Conservation (phyloP, 163 green algal species). For the Chlamydomonas reinhardtii region DNA sequence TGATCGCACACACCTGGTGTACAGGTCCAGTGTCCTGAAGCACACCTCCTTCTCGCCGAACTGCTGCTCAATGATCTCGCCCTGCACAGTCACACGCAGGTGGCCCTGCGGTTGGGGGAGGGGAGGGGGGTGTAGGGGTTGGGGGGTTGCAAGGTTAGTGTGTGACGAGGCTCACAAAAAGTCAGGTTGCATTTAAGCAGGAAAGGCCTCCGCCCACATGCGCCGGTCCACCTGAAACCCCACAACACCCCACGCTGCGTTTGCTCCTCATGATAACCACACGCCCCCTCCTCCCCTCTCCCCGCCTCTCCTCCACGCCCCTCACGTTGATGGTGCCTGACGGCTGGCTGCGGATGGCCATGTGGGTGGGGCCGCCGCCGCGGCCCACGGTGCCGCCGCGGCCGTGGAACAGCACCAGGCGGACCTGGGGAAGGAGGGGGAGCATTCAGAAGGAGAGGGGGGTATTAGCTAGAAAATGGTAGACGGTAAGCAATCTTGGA, state of each 20-base stretch:
- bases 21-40: slow-evolving; percentile 96
- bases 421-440: slow-evolving; percentile 50
- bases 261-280: too few relatives aligned
- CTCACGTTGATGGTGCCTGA: slow-evolving; percentile 87
- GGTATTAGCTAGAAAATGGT: not conserved
- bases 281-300: not conserved
- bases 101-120: slow-evolving; percentile 67
- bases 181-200: too few relatives aligned
- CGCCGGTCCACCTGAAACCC: too few relatives aligned
- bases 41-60: slow-evolving; percentile 94
- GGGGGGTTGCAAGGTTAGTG: not conserved
- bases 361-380: slow-evolving; percentile 93
- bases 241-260: too few relatives aligned
- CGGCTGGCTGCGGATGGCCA: slow-evolving; percentile 94
- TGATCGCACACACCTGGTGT: slow-evolving; percentile 66
- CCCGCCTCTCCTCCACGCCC: too few relatives aligned
- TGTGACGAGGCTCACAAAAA: too few relatives aligned
- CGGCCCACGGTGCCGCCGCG: slow-evolving; percentile 94
- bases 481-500: not conserved
- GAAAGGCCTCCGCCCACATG: too few relatives aligned
- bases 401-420: slow-evolving; percentile 95
- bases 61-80: slow-evolving; percentile 97
- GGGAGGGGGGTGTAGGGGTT: too few relatives aligned
- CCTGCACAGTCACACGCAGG: slow-evolving; percentile 96
- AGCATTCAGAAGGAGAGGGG: not conserved